Conservation (phyloP, 805 yeast genomes). For the Diddensiella santjacobensis region DNA sequence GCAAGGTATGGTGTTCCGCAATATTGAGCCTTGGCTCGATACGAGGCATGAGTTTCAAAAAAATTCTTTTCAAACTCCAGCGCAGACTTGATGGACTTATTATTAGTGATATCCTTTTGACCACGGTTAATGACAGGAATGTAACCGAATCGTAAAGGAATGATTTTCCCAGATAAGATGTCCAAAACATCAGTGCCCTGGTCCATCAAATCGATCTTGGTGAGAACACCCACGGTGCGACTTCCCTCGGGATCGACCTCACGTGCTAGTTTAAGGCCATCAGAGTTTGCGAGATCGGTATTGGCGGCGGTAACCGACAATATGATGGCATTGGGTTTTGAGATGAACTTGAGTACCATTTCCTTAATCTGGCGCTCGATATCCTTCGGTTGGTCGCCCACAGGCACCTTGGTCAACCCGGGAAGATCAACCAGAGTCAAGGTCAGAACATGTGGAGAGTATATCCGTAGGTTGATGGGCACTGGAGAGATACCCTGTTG, state of each 20-base stretch:
- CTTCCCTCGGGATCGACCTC: slow-evolving; percentile 96
- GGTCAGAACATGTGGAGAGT: slow-evolving; percentile 91
- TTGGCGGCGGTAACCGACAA: slow-evolving; percentile 95
- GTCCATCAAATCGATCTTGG: slow-evolving; percentile 97
- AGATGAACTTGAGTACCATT: slow-evolving; percentile 86
- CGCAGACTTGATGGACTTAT: slow-evolving; percentile 86
- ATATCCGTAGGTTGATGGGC: slow-evolving; percentile 90
- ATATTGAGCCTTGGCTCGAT: slow-evolving; percentile 85
- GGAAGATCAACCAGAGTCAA: slow-evolving; percentile 95
- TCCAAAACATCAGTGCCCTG: slow-evolving; percentile 97
- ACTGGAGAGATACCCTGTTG: slow-evolving; percentile 83
- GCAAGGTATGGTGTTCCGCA: slow-evolving; percentile 98
- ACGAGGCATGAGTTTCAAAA: slow-evolving; percentile 84
- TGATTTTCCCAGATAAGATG: slow-evolving; percentile 90
- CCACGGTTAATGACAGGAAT: slow-evolving; percentile 97
- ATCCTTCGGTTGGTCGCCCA: slow-evolving; percentile 98
- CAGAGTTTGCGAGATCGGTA: slow-evolving; percentile 95
- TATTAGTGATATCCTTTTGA: slow-evolving; percentile 87
- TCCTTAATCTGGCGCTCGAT: slow-evolving; percentile 92
- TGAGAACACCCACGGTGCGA: slow-evolving; percentile 94
- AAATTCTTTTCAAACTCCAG: slow-evolving; percentile 74
- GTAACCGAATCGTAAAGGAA: slow-evolving; percentile 92
- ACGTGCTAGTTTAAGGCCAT: slow-evolving; percentile 91
- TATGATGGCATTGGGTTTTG: slow-evolving; percentile 93
- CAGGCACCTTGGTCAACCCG: slow-evolving; percentile 96